Base-by-base conservation (phyloP, 768 basidiomycete genomes). In the Pluteus cervinus region DNA sequence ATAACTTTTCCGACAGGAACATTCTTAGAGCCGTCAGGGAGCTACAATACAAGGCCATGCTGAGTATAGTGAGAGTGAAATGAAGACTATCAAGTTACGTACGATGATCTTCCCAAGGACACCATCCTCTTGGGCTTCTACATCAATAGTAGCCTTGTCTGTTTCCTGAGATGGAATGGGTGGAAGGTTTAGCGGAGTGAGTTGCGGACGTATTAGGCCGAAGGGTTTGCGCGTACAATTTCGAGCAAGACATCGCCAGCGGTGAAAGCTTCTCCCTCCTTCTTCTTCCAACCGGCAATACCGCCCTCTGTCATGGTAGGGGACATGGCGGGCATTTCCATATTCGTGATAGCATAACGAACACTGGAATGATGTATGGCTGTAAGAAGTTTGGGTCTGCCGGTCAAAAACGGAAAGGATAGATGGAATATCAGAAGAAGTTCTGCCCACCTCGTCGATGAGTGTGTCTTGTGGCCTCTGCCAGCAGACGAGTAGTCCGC, bases 121-220 rank as follows among this genome's bases (percentile, higher is more conserved):
- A 46, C 96, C 96, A 51, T 98, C 93, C 21, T 97, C 94, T 61
- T 93, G 93, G 10, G 96, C 92, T 63, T 99, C 96, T 5, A 99
- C 94, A 57, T 99, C 96, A 53, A 98, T 96, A 2, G 91, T 93
- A 11, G 94, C 87, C 61, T 90, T 90, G 71, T 91, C 88, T 29
- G 88, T 91, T 71, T 91, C 88, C 88, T 91, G 60, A 40, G 38
- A 38, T 18, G 31, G 22, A 33, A 37, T 28, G 10, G 31, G 36
- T 22, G 35, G 38, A 25, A 37, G 34, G 12, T 17, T 21, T 20
- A 38, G 31, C 33, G 25, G 23, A 17, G 29, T 30, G 14, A 28
- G 40, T n/a, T 21, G 20, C 12, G 31, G 18, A 17, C 14, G 23
- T 16, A 12, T 16, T 26, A 26, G 22, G 25, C 14, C 12, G 10